Base-by-base conservation (phyloP, 345 rosid genomes). In the Hibiscus mutabilis region DNA sequence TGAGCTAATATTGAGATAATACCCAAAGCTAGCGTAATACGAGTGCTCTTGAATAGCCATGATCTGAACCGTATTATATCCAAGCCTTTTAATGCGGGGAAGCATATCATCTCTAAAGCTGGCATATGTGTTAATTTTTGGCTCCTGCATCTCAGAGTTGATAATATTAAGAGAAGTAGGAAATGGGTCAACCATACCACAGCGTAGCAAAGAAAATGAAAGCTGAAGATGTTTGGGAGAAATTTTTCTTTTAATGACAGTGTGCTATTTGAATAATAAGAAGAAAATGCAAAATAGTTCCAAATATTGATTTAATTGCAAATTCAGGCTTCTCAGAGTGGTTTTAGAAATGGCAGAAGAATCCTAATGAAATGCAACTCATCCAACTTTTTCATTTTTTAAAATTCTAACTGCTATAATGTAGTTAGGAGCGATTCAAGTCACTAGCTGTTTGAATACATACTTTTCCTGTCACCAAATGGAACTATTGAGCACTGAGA, bases 21-120 rank as follows among this genome's bases (percentile, higher is more conserved):
- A 94, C 98, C 98, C 98, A 78, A 94, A 94, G 86, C 98, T 94
- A 70, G 89, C 97, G 77, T 94, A 94, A 77, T 94, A 91, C 22
- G 98, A 88, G 75, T 94, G 98, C 82, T 94, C 98, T 80, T 94
- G 97, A 78, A 94, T 88, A 66, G 98, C 98, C 98, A 94, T 94
- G 77, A 94, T 84, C 86, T 94, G 98, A 71, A 94, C 97, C 51
- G 95, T 95, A 85, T 94, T 94, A 73, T 94, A 94, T 59, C 97
- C 98, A 62, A 94, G 92, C 74, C 58, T 85, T 84, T 94, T 94
- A 73, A 94, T 90, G 61, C 97, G 97, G 60, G 98, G 98, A 81
- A 94, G 96, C 77, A 94, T 87, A 63, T 94, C 89, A 79, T 94
- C 98, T 84, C 97, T 90, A 76, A 94, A 91, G 83, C 83, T 90